Conservation (phyloP, 1,284 basidiomycete genomes). For the Pseudozyma sp. region DNA sequence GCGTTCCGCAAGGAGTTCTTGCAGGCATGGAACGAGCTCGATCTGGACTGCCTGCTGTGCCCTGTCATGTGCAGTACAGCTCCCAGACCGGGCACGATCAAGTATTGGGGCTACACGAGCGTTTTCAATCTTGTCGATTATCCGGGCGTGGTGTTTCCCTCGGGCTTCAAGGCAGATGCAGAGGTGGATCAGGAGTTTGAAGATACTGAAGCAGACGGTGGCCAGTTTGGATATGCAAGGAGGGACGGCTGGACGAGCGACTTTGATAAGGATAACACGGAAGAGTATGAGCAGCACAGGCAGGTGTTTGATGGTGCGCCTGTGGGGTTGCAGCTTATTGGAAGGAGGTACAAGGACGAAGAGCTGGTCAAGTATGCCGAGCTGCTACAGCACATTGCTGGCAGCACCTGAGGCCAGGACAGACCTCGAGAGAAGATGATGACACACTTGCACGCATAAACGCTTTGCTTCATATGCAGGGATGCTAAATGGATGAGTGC, state of each 20-base stretch:
- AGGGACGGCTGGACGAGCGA: conserved; percentile 17
- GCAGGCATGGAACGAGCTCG: conserved; percentile 29
- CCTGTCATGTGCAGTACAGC: conserved; percentile 34
- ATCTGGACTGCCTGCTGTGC: conserved; percentile 46
- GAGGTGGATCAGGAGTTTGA: conserved; percentile 27
- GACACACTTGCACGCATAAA: no score
- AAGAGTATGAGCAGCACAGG: conserved; percentile 41
- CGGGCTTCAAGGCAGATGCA: conserved; percentile 23
- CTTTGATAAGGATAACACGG: conserved; percentile 22
- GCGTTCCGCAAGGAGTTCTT: conserved; percentile 31
- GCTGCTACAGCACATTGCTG: conserved; percentile 28
- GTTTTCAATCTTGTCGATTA: conserved; percentile 56
- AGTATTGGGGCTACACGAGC: conserved; percentile 54
- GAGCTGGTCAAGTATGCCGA: conserved; percentile 39
- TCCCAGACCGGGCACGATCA: conserved; percentile 42
- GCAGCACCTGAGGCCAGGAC: neutral
- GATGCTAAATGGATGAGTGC: no score
- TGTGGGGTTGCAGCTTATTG: conserved; percentile 51
- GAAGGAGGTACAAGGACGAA: conserved; percentile 42
- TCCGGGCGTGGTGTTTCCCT: conserved; percentile 49
- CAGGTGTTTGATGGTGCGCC: conserved; percentile 49
- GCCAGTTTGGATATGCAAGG: conserved; percentile 12
- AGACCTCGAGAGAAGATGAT: no score
- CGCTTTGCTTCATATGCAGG: no score
- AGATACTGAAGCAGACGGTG: neutral